Evolutionary conservation across 1,139 yeast genomes (phyloP).

Genomic region (Yamadazyma taylorii): DNA sequence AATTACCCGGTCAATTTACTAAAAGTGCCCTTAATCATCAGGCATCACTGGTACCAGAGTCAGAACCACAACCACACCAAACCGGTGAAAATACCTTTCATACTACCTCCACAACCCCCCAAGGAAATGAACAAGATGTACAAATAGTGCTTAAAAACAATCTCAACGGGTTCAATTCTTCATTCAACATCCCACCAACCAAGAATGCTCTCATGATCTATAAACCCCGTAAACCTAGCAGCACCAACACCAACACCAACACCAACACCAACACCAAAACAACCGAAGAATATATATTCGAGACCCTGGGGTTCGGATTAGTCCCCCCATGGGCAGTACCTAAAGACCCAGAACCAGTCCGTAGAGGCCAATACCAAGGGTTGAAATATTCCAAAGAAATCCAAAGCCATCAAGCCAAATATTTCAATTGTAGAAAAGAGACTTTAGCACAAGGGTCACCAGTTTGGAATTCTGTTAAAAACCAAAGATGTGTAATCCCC

Average conservation of each 20-base stretch:
- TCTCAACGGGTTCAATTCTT: constrained; percentile 20
- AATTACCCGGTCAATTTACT: constrained; percentile 32
- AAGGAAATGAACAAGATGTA: constrained; percentile 7
- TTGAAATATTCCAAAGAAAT: constrained; percentile 29
- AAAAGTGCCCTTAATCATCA: constrained; percentile 18
- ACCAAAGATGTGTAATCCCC: constrained; percentile 67
- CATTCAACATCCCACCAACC: constrained; percentile 46
- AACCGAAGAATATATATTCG: constrained; percentile 24
- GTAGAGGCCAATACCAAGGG: constrained; percentile 19
- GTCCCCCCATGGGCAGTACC: constrained; percentile 47
- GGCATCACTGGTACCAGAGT: too few relatives aligned
- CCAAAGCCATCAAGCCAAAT: constrained; percentile 28
- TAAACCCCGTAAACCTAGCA: neutral
- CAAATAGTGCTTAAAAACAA: constrained; percentile 13
- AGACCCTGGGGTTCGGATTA: constrained; percentile 44
- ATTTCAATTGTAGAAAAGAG: constrained; percentile 68
- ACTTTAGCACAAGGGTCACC: constrained; percentile 42
- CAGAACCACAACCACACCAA: too few relatives aligned
- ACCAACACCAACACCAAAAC: too few relatives aligned
- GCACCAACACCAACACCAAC: too few relatives aligned
- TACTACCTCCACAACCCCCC: constrained; percentile 1
- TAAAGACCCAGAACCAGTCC: constrained; percentile 25
- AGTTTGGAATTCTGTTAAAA: constrained; percentile 51
- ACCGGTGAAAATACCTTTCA: constrained; percentile 6
- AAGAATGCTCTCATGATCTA: constrained; percentile 35